phyloP scores from a whole-genome alignment of 139 green algal species.

The Coelastrella sp. region DNA sequence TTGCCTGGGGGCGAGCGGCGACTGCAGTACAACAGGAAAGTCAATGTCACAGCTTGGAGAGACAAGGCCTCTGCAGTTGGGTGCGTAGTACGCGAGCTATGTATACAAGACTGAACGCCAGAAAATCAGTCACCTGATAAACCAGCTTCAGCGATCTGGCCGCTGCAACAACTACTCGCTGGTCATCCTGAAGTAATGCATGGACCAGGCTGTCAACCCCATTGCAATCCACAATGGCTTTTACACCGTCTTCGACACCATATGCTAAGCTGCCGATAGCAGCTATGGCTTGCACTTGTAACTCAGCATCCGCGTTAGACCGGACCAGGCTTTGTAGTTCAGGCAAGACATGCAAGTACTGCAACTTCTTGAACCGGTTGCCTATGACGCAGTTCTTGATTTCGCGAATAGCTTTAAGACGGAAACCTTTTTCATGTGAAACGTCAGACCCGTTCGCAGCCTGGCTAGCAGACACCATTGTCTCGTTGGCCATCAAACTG shows the following conservation, averaged over 20 bases:
- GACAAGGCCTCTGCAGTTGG: no score
- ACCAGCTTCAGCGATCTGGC: slow-evolving; percentile 44
- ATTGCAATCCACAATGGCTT: slow-evolving; percentile 1
- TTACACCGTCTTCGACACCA: slow-evolving; percentile 35
- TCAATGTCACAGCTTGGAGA: no score
- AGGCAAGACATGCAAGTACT: slow-evolving; percentile 7
- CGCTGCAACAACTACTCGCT: slow-evolving; percentile 33
- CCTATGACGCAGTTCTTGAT: slow-evolving; percentile 47
- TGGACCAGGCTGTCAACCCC: not conserved
- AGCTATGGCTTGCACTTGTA: slow-evolving; percentile 1
- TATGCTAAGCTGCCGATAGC: slow-evolving; percentile 37
- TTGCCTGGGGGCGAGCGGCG: slow-evolving; percentile 11
- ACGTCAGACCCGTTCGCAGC: not conserved
- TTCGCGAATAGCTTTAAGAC: not conserved
- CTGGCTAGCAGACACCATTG: slow-evolving; percentile 17
- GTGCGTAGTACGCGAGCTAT: no score
- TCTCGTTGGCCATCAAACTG: not conserved
- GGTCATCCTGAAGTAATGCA: slow-evolving; percentile 1
- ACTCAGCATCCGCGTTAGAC: not conserved
- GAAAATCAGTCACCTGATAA: slow-evolving; percentile 24
- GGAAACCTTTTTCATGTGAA: not conserved
- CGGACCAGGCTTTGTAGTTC: not conserved
- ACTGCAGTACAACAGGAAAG: slow-evolving; percentile 19
- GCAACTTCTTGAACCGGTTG: slow-evolving; percentile 43
- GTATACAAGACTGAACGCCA: no score